Base-by-base conservation (phyloP, 2,329 filamentous ascomycete species). In the Coniochaeta sp. region DNA sequence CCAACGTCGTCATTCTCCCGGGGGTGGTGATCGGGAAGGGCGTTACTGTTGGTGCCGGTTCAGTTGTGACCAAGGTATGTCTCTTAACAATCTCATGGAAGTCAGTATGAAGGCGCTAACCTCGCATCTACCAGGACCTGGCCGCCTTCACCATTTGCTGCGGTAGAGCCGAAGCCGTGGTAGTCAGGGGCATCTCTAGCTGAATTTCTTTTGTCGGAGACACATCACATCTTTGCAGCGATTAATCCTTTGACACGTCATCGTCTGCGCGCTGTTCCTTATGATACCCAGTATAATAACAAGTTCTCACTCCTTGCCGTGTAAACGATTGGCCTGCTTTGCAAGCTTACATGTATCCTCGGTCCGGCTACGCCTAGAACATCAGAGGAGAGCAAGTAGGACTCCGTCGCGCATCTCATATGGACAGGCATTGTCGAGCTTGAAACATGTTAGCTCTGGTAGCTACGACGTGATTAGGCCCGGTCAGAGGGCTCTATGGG, bases 1-100 rank as follows among this genome's bases (percentile, higher is more conserved):
- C 89, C 14, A 89, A 89, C 67, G 89, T 87, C 16, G 87, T 84
- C 36, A 88, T 97, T 62, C 78, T 96, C 61, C 88, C 90, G 0
- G 91, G 91, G 8, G 85, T 93, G 31, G 91, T 80, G 38, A 89
- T 97, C 67, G 91, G 92, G 9, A 85, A 85, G 70, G 92, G 92
- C 5, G 85, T 83, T 60, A 90, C 89, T 0, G 83, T 96, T 62
- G 92, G 90, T 11, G 91, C 93, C 7, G 91, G 90, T 16, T 90
- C 89, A 66, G 87, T 96, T 40, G 92, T 96, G 24, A 93, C 90
- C 1, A 93, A 89, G 86, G 79, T 83, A 71, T 61, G 64, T 63
- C 61, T 56, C 40, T 5, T 26, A 28, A 11, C 16, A 26, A 40
- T 55, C 19, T 57, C 24, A 50, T 12, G 28, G 9, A 7, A 36